Evolutionary conservation across 192 early-diverging fungal genomes (phyloP), one percentile per base, ranked within the genome.

Genomic region (Gonapodya prolifera): DNA sequence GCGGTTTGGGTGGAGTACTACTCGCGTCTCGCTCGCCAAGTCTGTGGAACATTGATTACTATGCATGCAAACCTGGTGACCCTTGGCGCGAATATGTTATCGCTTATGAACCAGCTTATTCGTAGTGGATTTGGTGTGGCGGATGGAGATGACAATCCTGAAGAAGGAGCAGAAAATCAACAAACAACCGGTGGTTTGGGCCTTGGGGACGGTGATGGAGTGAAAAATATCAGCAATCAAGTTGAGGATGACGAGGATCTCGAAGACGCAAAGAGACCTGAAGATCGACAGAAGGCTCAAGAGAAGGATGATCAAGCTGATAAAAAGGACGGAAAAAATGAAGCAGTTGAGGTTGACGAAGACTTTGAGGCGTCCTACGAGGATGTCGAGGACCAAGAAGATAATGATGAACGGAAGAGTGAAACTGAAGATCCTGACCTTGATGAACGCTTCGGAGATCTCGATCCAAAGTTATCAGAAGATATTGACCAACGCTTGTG

Each of bases 231-330:
- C 29, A 96, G 94, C 82, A 92, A 98, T 75, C 93, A 99, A 80
- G 96, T 99, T 80, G 98, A 98, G 79, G 91, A 97, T 83, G 92
- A 98, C 83, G 96, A 96, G 70, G 94, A 99, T 82, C 91, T 99
- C 1, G 90, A 96, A 70, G 98, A 94, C 17, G 86, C 93, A 33
- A 87, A 95, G 80, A 91, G 93, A 81, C 91, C 93, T 33, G 71
- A 32, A 73, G 71, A 32, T 73, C 71, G 71, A 16, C 80, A 85
- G 76, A 77, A 84, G n/a, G 82, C 89, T 77, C 78, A 83, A 1
- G 80, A 85, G 35, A 82, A 85, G 33, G 80, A 89, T 13, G 84
- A 88, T 34, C 69, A 82, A 35, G 79, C 85, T 16, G 90, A 93
- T 75, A 84, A 89, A 29, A 85, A 87, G 2, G 83, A 90, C 23